Conservation (phyloP, 352 stramenopile species). For the Pythium aphanidermatum region DNA sequence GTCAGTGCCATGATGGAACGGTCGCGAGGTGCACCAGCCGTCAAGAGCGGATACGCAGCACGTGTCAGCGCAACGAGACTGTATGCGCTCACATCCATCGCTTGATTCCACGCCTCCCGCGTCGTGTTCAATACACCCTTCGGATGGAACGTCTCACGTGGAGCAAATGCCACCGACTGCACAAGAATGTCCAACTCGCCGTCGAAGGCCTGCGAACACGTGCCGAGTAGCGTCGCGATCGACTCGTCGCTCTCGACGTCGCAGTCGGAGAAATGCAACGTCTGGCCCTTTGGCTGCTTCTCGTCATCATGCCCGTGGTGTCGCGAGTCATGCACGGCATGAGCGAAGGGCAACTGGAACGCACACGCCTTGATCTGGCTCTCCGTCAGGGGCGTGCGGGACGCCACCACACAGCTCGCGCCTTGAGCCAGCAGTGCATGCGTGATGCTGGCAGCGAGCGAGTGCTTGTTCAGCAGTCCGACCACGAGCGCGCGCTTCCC, state of each 20-base stretch:
- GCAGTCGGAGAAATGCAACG: slow-evolving; percentile 54
- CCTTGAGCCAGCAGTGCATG: slow-evolving; percentile 58
- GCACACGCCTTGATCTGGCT: slow-evolving; percentile 44
- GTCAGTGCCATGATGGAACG: slow-evolving; percentile 84
- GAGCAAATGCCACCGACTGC: slow-evolving; percentile 89
- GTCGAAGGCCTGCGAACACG: slow-evolving; percentile 35
- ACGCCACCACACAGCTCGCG: slow-evolving; percentile 74
- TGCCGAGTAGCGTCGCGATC: slow-evolving; percentile 41
- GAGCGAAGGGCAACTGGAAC: slow-evolving; percentile 26
- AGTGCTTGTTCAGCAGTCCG: slow-evolving; percentile 88
- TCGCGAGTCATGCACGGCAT: neutral
- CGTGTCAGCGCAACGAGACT: slow-evolving; percentile 84
- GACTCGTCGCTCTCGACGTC: slow-evolving; percentile 65
- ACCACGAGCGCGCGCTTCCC: slow-evolving; percentile 81
- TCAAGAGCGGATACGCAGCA: slow-evolving; percentile 53
- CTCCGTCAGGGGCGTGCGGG: slow-evolving; percentile 36
- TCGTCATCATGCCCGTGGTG: neutral
- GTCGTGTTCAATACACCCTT: slow-evolving; percentile 45
- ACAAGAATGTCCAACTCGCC: slow-evolving; percentile 79
- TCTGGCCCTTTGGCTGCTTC: neutral
- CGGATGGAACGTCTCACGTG: slow-evolving; percentile 59
- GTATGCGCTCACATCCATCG: slow-evolving; percentile 85
- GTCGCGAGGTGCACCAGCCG: slow-evolving; percentile 17
- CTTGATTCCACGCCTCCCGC: slow-evolving; percentile 57
- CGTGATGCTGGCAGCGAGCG: slow-evolving; percentile 69